phyloP scores from a whole-genome alignment of 2,329 filamentous ascomycete genomes.

The Chrysosphaeria jannelii region DNA sequence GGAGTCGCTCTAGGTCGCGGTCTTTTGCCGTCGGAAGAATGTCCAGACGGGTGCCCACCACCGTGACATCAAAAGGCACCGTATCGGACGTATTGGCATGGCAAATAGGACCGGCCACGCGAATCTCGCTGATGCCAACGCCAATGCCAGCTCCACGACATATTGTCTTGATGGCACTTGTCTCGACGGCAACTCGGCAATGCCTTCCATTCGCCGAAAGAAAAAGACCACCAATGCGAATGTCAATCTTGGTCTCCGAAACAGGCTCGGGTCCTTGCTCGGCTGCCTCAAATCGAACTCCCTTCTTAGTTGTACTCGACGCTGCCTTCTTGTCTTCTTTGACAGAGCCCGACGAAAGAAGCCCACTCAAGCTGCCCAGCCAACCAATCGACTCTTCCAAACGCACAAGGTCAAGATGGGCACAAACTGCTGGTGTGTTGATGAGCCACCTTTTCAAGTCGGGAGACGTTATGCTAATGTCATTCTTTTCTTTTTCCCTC shows the following conservation, averaged over 20 bases:
- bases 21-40: constrained; percentile 47
- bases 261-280: too few relatives aligned
- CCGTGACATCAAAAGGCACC: constrained; percentile 26
- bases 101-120: constrained; percentile 40
- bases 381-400: constrained; percentile 67
- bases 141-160: constrained; percentile 43
- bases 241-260: constrained; percentile 36
- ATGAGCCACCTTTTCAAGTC: constrained; percentile 26
- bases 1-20: constrained; percentile 47
- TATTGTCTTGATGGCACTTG: constrained; percentile 56
- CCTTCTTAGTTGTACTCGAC: constrained; percentile 7
- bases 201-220: constrained; percentile 49
- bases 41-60: constrained; percentile 38
- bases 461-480: too few relatives aligned
- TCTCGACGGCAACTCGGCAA: constrained; percentile 43
- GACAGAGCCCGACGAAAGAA: constrained; percentile 24
- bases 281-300: constrained; percentile 25
- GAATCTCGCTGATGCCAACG: constrained; percentile 45
- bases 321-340: constrained; percentile 8
- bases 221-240: constrained; percentile 46
- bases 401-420: constrained; percentile 48
- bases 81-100: constrained; percentile 15
- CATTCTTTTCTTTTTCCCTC: too few relatives aligned
- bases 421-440: constrained; percentile 43
- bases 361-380: constrained; percentile 75